Conservation (phyloP, 495 filamentous ascomycete genomes). For the Aspergillus diversus region DNA sequence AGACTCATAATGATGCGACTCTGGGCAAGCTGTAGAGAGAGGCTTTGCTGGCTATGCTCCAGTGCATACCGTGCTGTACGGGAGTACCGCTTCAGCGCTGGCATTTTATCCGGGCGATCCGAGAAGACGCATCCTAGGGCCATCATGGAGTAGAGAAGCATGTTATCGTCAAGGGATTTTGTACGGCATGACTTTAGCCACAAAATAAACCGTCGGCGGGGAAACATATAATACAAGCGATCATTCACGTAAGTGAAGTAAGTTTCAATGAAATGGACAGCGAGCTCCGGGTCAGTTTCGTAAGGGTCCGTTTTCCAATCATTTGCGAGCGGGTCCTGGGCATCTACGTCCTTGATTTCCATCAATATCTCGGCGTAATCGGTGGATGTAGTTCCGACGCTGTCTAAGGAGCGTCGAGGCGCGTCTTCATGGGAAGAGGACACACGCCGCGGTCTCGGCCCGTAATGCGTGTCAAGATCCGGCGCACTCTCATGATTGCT, state of each 20-base stretch:
- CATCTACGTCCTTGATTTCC: slow-evolving; percentile 36
- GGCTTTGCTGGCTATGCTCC: slow-evolving; percentile 49
- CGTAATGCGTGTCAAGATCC: slow-evolving; percentile 34
- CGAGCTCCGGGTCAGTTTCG: slow-evolving; percentile 51
- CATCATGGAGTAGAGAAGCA: slow-evolving; percentile 70
- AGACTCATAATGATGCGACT: slow-evolving; percentile 64
- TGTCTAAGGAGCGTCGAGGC: slow-evolving; percentile 18
- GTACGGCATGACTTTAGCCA: slow-evolving; percentile 55
- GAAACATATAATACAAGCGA: slow-evolving; percentile 60
- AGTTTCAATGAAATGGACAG: slow-evolving; percentile 54
- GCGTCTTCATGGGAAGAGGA: slow-evolving; percentile 25
- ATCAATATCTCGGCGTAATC: slow-evolving; percentile 42
- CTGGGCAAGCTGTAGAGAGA: slow-evolving; percentile 65
- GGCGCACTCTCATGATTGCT: slow-evolving; percentile 29
- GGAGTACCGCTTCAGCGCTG: slow-evolving; percentile 53
- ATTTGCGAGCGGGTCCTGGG: slow-evolving; percentile 51
- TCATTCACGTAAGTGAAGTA: slow-evolving; percentile 60
- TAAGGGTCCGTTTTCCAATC: slow-evolving; percentile 70
- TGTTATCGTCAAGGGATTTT: slow-evolving; percentile 67
- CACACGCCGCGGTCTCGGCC: slow-evolving; percentile 24
- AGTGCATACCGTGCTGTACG: slow-evolving; percentile 62
- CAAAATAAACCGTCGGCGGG: slow-evolving; percentile 52
- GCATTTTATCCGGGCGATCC: slow-evolving; percentile 49
- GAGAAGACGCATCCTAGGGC: slow-evolving; percentile 62
- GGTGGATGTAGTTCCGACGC: slow-evolving; percentile 20